Evolutionary conservation across 2,329 filamentous ascomycete genomes (phyloP), one percentile per base, ranked within the genome.

Genomic region (Pseudogymnoascus sp.): DNA sequence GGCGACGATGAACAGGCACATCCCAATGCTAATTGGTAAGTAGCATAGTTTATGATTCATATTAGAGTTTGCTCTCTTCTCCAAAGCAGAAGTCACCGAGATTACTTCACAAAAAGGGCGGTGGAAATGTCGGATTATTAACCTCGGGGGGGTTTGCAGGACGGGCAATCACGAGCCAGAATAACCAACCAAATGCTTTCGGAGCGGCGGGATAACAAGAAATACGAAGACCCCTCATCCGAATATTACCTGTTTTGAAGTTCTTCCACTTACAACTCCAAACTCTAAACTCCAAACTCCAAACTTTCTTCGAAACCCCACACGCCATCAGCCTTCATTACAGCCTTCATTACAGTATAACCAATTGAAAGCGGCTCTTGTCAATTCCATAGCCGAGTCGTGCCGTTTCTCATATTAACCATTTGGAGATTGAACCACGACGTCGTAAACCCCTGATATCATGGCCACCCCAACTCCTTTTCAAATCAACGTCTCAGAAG

Each of bases 401-500:
- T 41, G 19, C 59, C 33, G 35, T 24, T 60, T 60, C 35, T 16
- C 33, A 40, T 38, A 60, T 60, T 14, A 24, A 8, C 31, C 10
- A 60, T 4, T 14, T 38, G 4, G 14, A 6, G 19, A 60, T 19
- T 40, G 37, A 60, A 40, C 28, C 28, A 31, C 6, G 8, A 19
- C n/a, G 16, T 60, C 33, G 33, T 28, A 60, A 11, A 3, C 1
- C 33, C 56, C 19, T 12, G 8, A 40, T 26, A 31, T 16, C 12
- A 60, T 56, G 38, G 7, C 12, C 59, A 40, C 59, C 35, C 31
- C 59, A 22, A 26, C 35, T 40, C 59, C 62, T 10, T 65, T 59
- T 26, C 38, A 59, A 26, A 64, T 65, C 43, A 40, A 16, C 22
- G 43, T 63, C 19, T 19, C 64, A 8, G 62, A 65, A 12, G 46